phyloP scores from a whole-genome alignment of 2,329 filamentous ascomycete genomes.

The Colletotrichum viniferum region DNA sequence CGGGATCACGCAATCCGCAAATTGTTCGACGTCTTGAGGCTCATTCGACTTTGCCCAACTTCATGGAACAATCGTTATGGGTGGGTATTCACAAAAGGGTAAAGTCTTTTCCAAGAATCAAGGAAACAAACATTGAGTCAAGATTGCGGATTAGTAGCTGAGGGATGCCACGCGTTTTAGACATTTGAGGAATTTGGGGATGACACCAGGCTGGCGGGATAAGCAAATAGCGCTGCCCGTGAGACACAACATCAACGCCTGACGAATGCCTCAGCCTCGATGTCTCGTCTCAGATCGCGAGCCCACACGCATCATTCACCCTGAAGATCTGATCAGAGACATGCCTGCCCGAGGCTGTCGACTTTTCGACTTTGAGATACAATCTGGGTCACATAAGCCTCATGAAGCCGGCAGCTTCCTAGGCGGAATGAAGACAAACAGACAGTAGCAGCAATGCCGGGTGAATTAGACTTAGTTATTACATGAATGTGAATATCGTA shows the following conservation, averaged over 20 bases:
- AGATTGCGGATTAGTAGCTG: neutral
- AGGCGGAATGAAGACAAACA: neutral
- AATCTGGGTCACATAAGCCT: accelerated
- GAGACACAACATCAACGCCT: neutral
- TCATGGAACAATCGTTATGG: neutral
- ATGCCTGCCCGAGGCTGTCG: neutral
- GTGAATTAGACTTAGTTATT: conserved; percentile 17
- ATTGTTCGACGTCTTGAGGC: neutral
- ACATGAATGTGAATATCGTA: conserved; percentile 11
- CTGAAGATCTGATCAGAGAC: neutral
- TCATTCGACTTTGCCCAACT: neutral
- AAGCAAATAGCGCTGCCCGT: neutral
- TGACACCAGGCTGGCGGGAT: neutral
- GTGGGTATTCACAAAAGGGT: accelerated
- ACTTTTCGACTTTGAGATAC: neutral
- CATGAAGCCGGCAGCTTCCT: neutral
- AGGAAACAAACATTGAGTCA: neutral
- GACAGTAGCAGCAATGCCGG: neutral
- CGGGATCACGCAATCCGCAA: conserved; percentile 7
- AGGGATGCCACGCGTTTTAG: neutral
- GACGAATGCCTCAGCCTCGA: neutral
- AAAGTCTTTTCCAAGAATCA: neutral
- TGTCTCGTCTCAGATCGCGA: neutral
- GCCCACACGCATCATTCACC: neutral
- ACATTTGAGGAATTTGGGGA: neutral